These are phyloP conservation scores for Kingdonia uniflora DNA, from an alignment of 164 flowering plant genomes.

Conservation along the genomic window DNA sequence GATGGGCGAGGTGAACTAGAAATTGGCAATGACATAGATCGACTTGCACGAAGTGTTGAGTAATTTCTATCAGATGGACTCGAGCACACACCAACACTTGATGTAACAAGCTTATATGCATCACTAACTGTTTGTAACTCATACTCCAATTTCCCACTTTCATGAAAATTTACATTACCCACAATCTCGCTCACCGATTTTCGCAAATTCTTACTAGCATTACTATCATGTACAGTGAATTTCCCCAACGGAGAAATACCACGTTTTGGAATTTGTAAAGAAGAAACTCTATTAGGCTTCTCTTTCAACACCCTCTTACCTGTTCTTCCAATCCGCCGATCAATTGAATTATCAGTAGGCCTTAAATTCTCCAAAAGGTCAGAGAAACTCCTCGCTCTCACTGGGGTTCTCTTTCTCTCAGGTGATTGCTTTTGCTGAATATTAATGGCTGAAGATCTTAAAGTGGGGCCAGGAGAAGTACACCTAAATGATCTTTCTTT, in stretches of 20 bases:
- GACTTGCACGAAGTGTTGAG: neutral
- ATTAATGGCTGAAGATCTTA: conserved; percentile 67
- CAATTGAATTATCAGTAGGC: conserved; percentile 52
- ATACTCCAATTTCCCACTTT: conserved; percentile 19
- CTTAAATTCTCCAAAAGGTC: conserved; percentile 77
- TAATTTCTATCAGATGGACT: neutral
- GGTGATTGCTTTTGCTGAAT: conserved; percentile 51
- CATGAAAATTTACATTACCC: conserved; percentile 21
- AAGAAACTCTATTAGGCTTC: conserved; percentile 19
- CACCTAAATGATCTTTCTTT: conserved; percentile 53
- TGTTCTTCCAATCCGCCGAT: conserved; percentile 64
- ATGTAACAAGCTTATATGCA: conserved; percentile 17
- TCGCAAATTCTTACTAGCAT: conserved; percentile 25
- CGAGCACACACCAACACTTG: neutral
- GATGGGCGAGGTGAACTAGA: conserved; percentile 46
- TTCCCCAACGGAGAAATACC: conserved; percentile 42
- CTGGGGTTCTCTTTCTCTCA: conserved; percentile 80
- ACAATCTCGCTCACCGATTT: conserved; percentile 39
- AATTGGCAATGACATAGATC: neutral
- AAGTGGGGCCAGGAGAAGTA: conserved; percentile 37
- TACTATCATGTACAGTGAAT: conserved; percentile 24
- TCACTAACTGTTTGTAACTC: conserved; percentile 29
- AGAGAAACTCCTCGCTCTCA: conserved; percentile 51
- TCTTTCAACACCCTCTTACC: conserved; percentile 28
- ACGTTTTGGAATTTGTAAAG: conserved; percentile 22